Conservation (phyloP, 148 eudicot genomes). For the Camellia japonica region DNA sequence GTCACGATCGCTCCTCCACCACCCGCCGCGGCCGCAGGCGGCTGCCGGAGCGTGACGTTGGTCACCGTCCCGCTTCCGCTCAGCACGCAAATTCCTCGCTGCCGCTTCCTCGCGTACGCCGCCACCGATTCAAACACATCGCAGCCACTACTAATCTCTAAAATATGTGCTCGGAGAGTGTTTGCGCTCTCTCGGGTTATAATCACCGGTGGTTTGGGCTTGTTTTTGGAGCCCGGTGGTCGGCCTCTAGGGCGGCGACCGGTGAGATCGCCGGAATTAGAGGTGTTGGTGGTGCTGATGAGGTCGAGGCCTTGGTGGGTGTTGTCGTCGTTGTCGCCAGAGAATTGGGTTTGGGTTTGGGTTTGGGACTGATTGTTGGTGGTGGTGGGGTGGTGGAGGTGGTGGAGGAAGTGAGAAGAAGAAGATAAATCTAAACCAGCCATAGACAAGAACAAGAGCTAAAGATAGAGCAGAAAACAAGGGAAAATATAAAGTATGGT, state of each 20-base stretch:
- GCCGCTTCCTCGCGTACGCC: slow-evolving; percentile 39
- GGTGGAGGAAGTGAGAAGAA: slow-evolving; percentile 39
- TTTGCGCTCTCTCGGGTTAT: slow-evolving; percentile 54
- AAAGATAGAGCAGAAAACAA: slow-evolving; percentile 28
- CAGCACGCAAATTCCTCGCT: slow-evolving; percentile 45
- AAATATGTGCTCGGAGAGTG: slow-evolving; percentile 55
- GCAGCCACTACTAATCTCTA: slow-evolving; percentile 42
- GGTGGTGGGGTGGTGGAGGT: slow-evolving; percentile 44
- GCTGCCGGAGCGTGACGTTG: slow-evolving; percentile 47
- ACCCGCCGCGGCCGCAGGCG: slow-evolving; percentile 24
- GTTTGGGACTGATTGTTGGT: slow-evolving; percentile 19
- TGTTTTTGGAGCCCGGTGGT: slow-evolving; percentile 51
- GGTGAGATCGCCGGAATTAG: slow-evolving; percentile 14
- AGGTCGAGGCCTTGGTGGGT: slow-evolving; percentile 15
- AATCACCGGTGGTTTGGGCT: slow-evolving; percentile 54
- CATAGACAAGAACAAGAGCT: slow-evolving; percentile 28
- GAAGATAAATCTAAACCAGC: slow-evolving; percentile 49
- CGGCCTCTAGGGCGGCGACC: slow-evolving; percentile 48
- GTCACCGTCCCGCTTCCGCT: slow-evolving; percentile 54
- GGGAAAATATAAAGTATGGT: slow-evolving; percentile 18
- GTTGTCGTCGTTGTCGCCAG: slow-evolving; percentile 28
- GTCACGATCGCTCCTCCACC: slow-evolving; percentile 32
- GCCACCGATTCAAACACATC: slow-evolving; percentile 54
- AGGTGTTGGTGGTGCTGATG: neutral
- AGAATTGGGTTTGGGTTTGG: slow-evolving; percentile 18